Percentiles rank a stretch among this genome's conserved stretches.
These are phyloP conservation scores for Gossypium longicalyx DNA, from an alignment of 345 rosid genomes.

Conservation along the genomic window DNA sequence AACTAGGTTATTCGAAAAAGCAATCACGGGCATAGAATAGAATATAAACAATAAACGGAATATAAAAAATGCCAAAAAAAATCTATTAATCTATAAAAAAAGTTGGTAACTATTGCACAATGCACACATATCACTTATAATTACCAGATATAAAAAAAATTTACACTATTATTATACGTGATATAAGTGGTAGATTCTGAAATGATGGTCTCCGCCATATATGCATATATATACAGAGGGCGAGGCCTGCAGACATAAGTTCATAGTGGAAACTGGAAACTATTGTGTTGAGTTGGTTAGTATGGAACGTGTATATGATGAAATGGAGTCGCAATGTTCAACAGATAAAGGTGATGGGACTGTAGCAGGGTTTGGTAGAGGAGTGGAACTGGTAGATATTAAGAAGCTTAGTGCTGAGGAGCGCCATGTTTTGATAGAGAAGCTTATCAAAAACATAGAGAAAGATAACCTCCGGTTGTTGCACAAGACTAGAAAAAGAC, in stretches of 20 bases:
- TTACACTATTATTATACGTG: no score
- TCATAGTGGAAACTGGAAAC: neutral
- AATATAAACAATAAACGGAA: no score
- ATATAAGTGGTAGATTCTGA: neutral
- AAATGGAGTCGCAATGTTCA: neutral
- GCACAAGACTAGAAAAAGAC: conserved; percentile 45
- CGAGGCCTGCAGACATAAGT: neutral
- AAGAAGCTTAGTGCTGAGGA: conserved; percentile 53
- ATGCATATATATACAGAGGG: neutral
- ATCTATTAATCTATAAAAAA: no score
- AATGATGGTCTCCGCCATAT: neutral
- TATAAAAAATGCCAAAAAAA: no score
- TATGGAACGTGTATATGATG: neutral
- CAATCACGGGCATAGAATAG: no score
- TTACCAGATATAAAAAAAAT: no score
- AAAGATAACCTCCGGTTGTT: conserved; percentile 58
- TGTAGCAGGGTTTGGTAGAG: neutral
- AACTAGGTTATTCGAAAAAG: no score
- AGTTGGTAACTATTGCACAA: no score
- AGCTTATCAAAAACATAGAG: conserved; percentile 59
- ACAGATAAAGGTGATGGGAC: neutral
- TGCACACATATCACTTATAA: no score
- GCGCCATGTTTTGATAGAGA: conserved; percentile 51
- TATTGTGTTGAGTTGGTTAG: neutral
- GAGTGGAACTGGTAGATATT: conserved; percentile 26